Evolutionary conservation across 192 early-diverging fungal species (phyloP).

Genomic region (Umbelopsis isabellina): DNA sequence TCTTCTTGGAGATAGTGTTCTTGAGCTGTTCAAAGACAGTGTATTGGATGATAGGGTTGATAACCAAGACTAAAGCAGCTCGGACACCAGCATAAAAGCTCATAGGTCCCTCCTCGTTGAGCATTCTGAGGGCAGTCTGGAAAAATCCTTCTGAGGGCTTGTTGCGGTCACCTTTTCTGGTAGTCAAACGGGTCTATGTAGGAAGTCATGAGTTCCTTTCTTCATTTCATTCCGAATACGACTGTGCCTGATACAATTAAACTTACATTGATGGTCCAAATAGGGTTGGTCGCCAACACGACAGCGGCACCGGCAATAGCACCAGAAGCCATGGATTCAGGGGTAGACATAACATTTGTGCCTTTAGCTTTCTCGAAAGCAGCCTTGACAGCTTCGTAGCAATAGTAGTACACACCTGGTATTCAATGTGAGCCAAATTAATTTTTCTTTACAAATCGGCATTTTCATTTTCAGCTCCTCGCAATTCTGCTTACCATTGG

Average conservation of each 20-base stretch:
- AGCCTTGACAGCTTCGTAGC: constrained; percentile 89
- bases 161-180: constrained; percentile 71
- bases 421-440: constrained; percentile 1
- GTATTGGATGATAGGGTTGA: constrained; percentile 99
- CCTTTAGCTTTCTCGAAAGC: constrained; percentile 72
- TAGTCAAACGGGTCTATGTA: constrained; percentile 78
- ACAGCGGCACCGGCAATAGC: constrained; percentile 88
- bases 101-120: constrained; percentile 84
- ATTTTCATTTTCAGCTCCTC: not conserved
- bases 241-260: not conserved
- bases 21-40: constrained; percentile 97
- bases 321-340: constrained; percentile 92
- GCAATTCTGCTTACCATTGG: constrained; percentile 81
- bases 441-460: not conserved
- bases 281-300: constrained; percentile 92
- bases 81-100: constrained; percentile 92
- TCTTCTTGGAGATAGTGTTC: constrained; percentile 58
- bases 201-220: not conserved
- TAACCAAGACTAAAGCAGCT: constrained; percentile 96
- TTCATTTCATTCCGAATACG: too few relatives aligned
- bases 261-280: constrained; percentile 96
- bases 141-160: constrained; percentile 37
- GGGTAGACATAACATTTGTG: constrained; percentile 69
- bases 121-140: constrained; percentile 61
- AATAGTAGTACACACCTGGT: constrained; percentile 69